Base-by-base conservation (phyloP, 768 basidiomycete genomes). In the Ephemerocybe angulata region DNA sequence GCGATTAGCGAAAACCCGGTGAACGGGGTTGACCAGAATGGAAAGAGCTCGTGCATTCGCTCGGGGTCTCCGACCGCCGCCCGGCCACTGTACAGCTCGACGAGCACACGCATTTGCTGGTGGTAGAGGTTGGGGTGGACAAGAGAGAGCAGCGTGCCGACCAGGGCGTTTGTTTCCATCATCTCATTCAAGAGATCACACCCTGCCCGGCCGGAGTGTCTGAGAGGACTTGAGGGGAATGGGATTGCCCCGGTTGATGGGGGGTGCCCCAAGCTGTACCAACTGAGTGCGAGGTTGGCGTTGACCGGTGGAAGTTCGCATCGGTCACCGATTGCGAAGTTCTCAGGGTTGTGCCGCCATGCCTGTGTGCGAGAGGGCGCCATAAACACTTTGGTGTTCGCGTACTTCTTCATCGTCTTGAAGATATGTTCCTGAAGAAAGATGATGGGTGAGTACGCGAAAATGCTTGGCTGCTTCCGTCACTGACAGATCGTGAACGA, bases 11-110 rank as follows among this genome's bases (percentile, higher is more conserved):
- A 13, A 13, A 52, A 37, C 3, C 24, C 50, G 27, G 19, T 40
- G 21, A 52, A 52, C n/a, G 50, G 50, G 19, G 50, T 25, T 3
- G 50, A 19, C 50, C 50, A 52, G n/a, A 5, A 4, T 19, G 38
- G 2, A n/a, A 52, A 29, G 5, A 25, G 8, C 33, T 40, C 11
- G 35, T 37, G 13, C 50, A 52, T 40, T 3, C 11, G 19, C 6
- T 13, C 12, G 7, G 15, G 43, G 43, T 24, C 43, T 8, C 17
- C 27, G 43, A 4, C 6, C 7, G 21, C 6, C 4, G 8, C 22
- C 17, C 17, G 4, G 11, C 43, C 43, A 6, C 12, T 10, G 7
- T 12, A 12, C 21, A 46, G 4, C 17, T 4, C 43, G 7, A 24
- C 43, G 24, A 24, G 43, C 6, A 46, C 43, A 7, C 8, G 4